Percentiles rank a stretch among this genome's conserved stretches.
Evolutionary conservation across 306 rosid genomes (phyloP).

Genomic region (Citrullus amarus): DNA sequence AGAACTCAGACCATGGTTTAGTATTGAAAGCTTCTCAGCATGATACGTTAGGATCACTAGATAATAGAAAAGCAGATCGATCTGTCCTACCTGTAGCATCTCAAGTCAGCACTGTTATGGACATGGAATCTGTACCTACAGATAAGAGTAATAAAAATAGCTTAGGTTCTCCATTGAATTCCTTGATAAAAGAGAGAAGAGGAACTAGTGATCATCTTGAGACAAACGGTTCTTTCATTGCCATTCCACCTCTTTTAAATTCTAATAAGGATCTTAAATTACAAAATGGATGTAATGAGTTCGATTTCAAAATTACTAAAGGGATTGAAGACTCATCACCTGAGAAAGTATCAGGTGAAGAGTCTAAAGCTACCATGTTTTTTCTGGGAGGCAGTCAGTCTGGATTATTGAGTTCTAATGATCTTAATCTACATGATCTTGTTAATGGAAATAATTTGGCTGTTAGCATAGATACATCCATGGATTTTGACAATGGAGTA

Average conservation of each 20-base stretch:
- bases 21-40: conserved; percentile 12
- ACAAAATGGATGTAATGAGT: conserved; percentile 14
- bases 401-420: conserved; percentile 21
- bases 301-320: conserved; percentile 15
- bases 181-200: conserved; percentile 13
- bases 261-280: conserved; percentile 7
- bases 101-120: conserved; percentile 25
- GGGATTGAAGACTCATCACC: conserved; percentile 20
- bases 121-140: conserved; percentile 14
- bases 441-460: conserved; percentile 17
- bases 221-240: background rate
- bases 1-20: conserved; percentile 12
- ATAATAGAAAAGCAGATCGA: conserved; percentile 17
- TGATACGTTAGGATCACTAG: conserved; percentile 19
- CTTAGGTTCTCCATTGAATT: conserved; percentile 22
- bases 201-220: conserved; percentile 9
- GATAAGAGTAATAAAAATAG: conserved; percentile 22
- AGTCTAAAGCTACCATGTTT: conserved; percentile 22
- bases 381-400: conserved; percentile 18
- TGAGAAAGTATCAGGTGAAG: conserved; percentile 22
- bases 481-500: conserved; percentile 19
- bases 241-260: conserved; percentile 7
- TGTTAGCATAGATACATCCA: conserved; percentile 11
- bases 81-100: conserved; percentile 17
- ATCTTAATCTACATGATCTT: conserved; percentile 18